Evolutionary conservation across 192 early-diverging fungal genomes (phyloP).

Genomic region (Polychytrium aggregatum): DNA sequence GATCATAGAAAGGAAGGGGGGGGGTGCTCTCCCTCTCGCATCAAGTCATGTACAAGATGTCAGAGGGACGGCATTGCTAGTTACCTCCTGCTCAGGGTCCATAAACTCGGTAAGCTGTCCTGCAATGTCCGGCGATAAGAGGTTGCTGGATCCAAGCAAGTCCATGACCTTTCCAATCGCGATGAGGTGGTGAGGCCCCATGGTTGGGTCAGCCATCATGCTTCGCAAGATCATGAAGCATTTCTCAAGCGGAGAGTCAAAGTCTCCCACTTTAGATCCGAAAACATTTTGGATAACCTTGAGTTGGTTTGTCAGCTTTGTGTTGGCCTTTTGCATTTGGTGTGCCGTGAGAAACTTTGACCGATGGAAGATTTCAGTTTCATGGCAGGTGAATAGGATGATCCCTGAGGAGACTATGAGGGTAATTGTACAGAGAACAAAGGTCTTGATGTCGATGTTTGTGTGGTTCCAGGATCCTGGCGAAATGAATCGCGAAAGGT

Average conservation of each 20-base stretch:
- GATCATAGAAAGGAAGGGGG: too few species aligned
- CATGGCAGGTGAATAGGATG: conserved; percentile 14
- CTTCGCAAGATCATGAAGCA: conserved; percentile 24
- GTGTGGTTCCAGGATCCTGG: neutral
- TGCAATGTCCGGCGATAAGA: conserved; percentile 40
- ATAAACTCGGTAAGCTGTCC: conserved; percentile 16
- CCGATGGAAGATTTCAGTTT: conserved; percentile 22
- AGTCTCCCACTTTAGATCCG: conserved; percentile 21
- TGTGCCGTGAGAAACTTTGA: conserved; percentile 21
- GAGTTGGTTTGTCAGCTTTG: conserved; percentile 35
- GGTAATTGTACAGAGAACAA: conserved; percentile 6
- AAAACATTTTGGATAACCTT: conserved; percentile 28
- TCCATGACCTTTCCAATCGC: conserved; percentile 20
- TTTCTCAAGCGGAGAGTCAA: conserved; percentile 46
- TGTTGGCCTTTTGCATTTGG: conserved; percentile 25
- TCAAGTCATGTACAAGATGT: too few species aligned
- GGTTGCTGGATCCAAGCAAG: conserved; percentile 24
- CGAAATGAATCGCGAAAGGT: conserved; percentile 1
- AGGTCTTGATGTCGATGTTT: conserved; percentile 3
- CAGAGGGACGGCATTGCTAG: too few species aligned
- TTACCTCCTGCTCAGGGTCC: conserved; percentile 39
- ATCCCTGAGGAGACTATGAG: conserved; percentile 7
- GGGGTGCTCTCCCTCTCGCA: too few species aligned
- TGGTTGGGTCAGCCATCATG: conserved; percentile 33
- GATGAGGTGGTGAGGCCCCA: conserved; percentile 20